A percentile compares a stretch with the other conserved stretches of the same genome.
These are phyloP conservation scores for Endoconidiophora polonica DNA, from an alignment of 2,329 filamentous ascomycete genomes.

Conservation along the genomic window DNA sequence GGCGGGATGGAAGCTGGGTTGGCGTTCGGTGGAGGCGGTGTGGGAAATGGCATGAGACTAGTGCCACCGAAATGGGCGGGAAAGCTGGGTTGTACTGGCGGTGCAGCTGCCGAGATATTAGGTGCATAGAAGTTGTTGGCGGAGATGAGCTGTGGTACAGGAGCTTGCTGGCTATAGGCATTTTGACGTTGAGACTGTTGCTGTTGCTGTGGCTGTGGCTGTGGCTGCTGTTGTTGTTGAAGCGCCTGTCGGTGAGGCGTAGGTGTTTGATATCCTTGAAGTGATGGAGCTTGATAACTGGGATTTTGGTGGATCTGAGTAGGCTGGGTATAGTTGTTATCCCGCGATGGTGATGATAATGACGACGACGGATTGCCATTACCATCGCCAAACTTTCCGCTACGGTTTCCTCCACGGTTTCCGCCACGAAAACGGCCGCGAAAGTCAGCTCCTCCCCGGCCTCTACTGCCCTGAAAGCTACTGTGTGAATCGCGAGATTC, in stretches of 20 bases:
- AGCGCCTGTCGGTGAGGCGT: neutral
- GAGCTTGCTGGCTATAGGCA: neutral
- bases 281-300: no score
- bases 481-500: neutral
- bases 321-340: neutral
- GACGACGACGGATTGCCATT: conserved; percentile 12
- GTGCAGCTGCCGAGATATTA: neutral
- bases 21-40: conserved; percentile 7
- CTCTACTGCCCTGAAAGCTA: conserved; percentile 23
- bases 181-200: neutral
- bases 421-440: conserved; percentile 23
- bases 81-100: neutral
- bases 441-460: conserved; percentile 23
- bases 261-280: neutral
- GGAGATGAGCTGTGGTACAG: neutral
- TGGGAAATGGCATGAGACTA: conserved; percentile 3
- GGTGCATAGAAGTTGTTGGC: neutral
- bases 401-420: conserved; percentile 15
- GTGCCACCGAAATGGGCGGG: neutral
- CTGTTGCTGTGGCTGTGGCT: neutral
- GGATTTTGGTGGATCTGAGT: neutral
- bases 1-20: conserved; percentile 3
- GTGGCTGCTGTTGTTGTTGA: neutral
- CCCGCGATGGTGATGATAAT: neutral
- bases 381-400: conserved; percentile 18